These are phyloP conservation scores for Aspergillus ustus DNA, from an alignment of 2,329 filamentous ascomycete species.

Conservation along the genomic window DNA sequence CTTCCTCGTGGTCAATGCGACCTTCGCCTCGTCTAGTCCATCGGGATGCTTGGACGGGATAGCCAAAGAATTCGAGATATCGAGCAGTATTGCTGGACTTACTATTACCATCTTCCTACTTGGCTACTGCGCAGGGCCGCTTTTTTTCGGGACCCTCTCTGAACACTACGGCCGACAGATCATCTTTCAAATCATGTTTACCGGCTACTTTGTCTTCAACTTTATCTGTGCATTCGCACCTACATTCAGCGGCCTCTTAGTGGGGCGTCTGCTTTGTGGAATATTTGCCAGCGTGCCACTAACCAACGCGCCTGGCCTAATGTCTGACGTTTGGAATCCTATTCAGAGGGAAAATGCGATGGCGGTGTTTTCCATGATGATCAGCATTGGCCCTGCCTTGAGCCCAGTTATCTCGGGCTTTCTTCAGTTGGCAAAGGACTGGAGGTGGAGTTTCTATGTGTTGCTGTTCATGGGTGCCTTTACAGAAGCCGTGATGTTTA, in stretches of 20 bases:
- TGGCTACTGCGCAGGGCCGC: conserved; percentile 63
- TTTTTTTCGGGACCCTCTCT: conserved; percentile 69
- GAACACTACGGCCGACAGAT: conserved; percentile 60
- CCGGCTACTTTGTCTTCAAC: conserved; percentile 50
- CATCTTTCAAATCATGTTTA: not conserved
- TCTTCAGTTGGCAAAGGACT: conserved; percentile 58
- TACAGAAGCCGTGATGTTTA: conserved; percentile 62
- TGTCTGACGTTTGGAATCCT: not conserved
- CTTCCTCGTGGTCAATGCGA: conserved; percentile 48
- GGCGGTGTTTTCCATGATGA: not conserved
- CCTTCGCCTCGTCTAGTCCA: conserved; percentile 68
- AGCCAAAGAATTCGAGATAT: conserved; percentile 58
- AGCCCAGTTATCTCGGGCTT: conserved; percentile 60
- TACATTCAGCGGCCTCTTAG: conserved; percentile 63
- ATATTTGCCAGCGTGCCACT: conserved; percentile 63
- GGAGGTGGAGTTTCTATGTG: conserved; percentile 67
- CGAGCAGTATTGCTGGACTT: conserved; percentile 60
- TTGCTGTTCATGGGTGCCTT: conserved; percentile 22
- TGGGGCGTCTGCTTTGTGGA: conserved; percentile 68
- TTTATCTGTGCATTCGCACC: conserved; percentile 51
- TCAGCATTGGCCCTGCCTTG: not conserved
- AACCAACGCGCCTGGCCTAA: conserved; percentile 33
- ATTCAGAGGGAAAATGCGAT: conserved; percentile 1
- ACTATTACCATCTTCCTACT: conserved; percentile 69
- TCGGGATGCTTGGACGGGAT: conserved; percentile 45